Conservation (phyloP, 352 stramenopile genomes). For the Pythium scleroteichum region DNA sequence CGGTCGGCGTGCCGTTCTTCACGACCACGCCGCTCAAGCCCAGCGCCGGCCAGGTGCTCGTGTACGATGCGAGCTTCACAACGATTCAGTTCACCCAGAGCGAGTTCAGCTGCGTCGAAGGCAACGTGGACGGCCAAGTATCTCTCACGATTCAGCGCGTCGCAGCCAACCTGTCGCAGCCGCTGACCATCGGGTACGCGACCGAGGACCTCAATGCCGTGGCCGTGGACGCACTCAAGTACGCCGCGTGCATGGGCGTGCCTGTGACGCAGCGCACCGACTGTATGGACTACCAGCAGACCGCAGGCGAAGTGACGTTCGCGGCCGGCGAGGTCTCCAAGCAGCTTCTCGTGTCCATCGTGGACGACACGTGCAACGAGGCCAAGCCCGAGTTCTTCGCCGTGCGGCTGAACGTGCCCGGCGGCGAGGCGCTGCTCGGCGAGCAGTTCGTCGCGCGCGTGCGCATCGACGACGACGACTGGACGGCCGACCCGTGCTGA, state of each 20-base stretch:
- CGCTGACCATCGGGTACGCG: slow-evolving; percentile 68
- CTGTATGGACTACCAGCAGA: slow-evolving; percentile 79
- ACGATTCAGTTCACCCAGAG: slow-evolving; percentile 57
- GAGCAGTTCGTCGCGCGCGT: slow-evolving; percentile 89
- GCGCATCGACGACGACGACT: slow-evolving; percentile 94
- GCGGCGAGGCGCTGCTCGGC: slow-evolving; percentile 85
- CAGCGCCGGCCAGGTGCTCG: slow-evolving; percentile 58
- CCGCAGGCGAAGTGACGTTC: slow-evolving; percentile 89
- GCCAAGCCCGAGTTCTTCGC: slow-evolving; percentile 88
- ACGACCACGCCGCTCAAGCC: slow-evolving; percentile 42
- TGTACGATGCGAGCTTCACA: slow-evolving; percentile 60
- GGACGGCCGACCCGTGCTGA: slow-evolving; percentile 57
- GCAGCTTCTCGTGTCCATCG: slow-evolving; percentile 89
- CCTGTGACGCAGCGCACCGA: slow-evolving; percentile 54
- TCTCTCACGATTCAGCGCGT: slow-evolving; percentile 56
- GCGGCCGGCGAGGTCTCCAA: slow-evolving; percentile 79
- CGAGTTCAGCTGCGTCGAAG: slow-evolving; percentile 67
- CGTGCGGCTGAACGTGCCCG: slow-evolving; percentile 91
- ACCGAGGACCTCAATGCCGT: slow-evolving; percentile 74
- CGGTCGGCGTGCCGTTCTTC: slow-evolving; percentile 61
- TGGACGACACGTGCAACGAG: slow-evolving; percentile 94
- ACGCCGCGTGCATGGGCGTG: slow-evolving; percentile 53
- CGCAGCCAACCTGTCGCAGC: slow-evolving; percentile 40
- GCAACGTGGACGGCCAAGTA: slow-evolving; percentile 53
- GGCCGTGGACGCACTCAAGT: slow-evolving; percentile 59